Conservation (phyloP, 164 flowering plant genomes). For the Platanus orientalis region DNA sequence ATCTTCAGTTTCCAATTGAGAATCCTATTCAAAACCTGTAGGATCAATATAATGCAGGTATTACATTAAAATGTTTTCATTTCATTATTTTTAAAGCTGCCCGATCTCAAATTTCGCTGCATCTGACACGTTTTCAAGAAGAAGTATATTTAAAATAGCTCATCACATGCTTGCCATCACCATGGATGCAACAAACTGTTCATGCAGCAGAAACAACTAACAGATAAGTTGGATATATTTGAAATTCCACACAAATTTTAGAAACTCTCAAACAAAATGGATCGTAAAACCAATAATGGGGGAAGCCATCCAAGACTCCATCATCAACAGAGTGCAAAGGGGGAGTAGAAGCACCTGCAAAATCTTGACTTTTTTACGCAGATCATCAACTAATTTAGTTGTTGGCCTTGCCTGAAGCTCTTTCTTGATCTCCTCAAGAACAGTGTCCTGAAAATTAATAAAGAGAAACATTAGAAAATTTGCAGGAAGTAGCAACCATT, state of each 20-base stretch:
- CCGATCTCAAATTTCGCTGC: neutral
- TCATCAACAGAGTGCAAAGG: neutral
- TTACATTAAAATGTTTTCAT: neutral
- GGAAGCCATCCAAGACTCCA: neutral
- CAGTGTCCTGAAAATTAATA: constrained; percentile 53
- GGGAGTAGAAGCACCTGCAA: constrained; percentile 65
- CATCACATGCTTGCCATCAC: neutral
- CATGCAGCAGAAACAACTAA: neutral
- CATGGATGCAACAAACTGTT: neutral
- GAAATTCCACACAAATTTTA: too few relatives aligned
- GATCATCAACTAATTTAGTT: constrained; percentile 77
- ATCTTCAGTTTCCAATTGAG: too few relatives aligned
- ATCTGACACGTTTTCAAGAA: neutral
- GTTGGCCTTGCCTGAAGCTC: constrained; percentile 93
- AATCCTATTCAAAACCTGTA: too few relatives aligned
- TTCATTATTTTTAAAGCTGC: neutral
- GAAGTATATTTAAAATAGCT: neutral
- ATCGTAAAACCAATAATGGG: neutral
- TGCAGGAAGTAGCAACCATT: neutral
- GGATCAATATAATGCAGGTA: too few relatives aligned
- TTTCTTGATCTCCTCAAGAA: constrained; percentile 75
- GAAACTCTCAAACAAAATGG: neutral
- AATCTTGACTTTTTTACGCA: constrained; percentile 91
- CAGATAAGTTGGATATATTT: neutral
- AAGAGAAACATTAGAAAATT: neutral